Evolutionary conservation across 257 asterid genomes (phyloP).

Genomic region (Plantago ovata): DNA sequence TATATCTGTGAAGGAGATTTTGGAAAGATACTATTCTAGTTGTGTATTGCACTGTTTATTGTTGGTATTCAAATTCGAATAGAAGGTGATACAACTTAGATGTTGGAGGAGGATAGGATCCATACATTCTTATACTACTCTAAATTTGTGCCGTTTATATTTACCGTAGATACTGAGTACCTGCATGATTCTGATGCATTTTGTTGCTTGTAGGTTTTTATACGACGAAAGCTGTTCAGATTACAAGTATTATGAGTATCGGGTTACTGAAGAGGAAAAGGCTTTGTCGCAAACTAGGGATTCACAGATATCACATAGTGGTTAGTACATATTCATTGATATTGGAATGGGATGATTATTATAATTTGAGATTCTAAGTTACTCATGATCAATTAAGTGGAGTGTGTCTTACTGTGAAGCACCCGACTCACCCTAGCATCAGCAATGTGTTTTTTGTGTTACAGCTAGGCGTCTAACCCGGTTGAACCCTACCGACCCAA

Average conservation of each 20-base stretch:
- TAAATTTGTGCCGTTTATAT: slow-evolving; percentile 4
- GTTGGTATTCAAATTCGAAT: too few species aligned
- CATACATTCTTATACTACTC: background rate
- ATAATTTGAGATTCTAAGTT: too few species aligned
- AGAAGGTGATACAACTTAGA: background rate
- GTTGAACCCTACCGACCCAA: too few species aligned
- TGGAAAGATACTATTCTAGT: too few species aligned
- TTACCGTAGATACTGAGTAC: background rate
- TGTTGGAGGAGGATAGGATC: slow-evolving; percentile 1
- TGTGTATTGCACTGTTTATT: too few species aligned
- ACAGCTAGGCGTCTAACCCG: too few species aligned
- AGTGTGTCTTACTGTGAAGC: too few species aligned
- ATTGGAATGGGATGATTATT: too few species aligned
- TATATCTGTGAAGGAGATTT: too few species aligned
- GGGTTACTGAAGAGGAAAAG: slow-evolving; percentile 66
- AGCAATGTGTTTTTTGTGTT: too few species aligned
- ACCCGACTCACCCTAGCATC: too few species aligned
- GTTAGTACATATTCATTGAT: slow-evolving; percentile 43
- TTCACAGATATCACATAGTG: slow-evolving; percentile 30
- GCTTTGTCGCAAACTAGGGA: slow-evolving; percentile 45
- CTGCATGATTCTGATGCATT: background rate
- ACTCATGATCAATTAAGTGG: too few species aligned
- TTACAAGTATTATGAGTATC: slow-evolving; percentile 80
- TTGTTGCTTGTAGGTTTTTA: slow-evolving; percentile 52
- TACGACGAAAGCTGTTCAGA: slow-evolving; percentile 71